Evolutionary conservation across 2,329 filamentous ascomycete genomes (phyloP), one percentile per base, ranked within the genome.

Genomic region (Hypoxylon sp.): DNA sequence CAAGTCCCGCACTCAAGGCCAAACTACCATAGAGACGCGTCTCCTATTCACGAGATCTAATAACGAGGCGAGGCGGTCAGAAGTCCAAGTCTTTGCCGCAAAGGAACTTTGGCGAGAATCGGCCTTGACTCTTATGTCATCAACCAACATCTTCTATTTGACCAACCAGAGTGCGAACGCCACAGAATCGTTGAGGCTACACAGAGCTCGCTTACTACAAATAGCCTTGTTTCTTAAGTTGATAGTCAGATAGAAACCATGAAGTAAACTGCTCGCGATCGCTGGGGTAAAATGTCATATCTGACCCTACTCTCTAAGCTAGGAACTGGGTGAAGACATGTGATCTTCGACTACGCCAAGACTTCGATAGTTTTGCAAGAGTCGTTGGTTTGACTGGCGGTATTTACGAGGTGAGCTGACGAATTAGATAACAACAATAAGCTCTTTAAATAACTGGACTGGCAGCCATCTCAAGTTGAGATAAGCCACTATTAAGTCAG

Each of bases 81-180:
- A 46, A 66, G 42, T 24, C 6, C 37, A 56, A 52, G 6, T 46
- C 66, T 68, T 54, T 39, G 66, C 62, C 58, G 48, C 50, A 55
- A 62, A 62, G 57, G 53, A 65, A 58, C 44, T 48, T 52, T 51
- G 24, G 58, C 59, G 47, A 62, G 47, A 51, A 46, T 44, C 17
- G 39, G 39, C 7, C 24, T 57, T 37, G 37, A 24, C 24, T 58
- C 15, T 57, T 61, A 56, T 53, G 39, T 56, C 39, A 56, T 47
- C 11, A 15, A 51, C 17, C 24, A 13, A 42, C 29, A 37, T 21
- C 11, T 32, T 57, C 15, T n/a, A 31, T 39, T 62, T 11, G 19
- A 21, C 46, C 24, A 54, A 55, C 31, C 57, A 13, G 15, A 42
- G 1, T 7, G 17, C 1, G 15, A 39, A 50, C 21, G 5, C 17